Evolutionary conservation across 371 early-diverging fungal genomes (phyloP).

Genomic region (Scutellospora calospora): DNA sequence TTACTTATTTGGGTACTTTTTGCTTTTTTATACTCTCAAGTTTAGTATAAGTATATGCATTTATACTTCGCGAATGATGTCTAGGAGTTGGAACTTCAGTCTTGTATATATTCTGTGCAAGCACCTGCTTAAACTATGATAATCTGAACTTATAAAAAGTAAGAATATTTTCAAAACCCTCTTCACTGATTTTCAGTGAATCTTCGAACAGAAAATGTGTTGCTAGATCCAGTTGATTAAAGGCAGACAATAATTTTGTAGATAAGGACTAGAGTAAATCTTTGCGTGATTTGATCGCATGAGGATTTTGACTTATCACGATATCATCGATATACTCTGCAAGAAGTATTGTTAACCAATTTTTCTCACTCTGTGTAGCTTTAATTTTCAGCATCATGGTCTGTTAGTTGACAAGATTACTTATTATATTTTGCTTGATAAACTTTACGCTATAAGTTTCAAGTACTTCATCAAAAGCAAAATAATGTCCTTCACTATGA

Average conservation of each 20-base stretch:
- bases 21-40: too few species aligned
- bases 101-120: background rate
- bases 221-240: background rate
- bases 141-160: background rate
- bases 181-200: background rate
- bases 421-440: too few species aligned
- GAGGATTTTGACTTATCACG: background rate
- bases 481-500: background rate
- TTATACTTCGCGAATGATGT: too few species aligned
- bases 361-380: too few species aligned
- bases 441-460: background rate
- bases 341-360: too few species aligned
- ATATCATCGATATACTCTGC: background rate
- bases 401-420: too few species aligned
- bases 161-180: background rate
- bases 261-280: background rate
- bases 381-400: too few species aligned
- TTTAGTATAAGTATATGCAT: too few species aligned
- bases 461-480: conserved; percentile 6
- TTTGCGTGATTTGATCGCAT: background rate
- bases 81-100: background rate
- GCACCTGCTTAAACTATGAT: background rate
- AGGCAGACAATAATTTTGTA: background rate
- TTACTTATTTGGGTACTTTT: too few species aligned
- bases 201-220: background rate